These are phyloP conservation scores for Taphrina deformans DNA, from an alignment of 1,139 yeast species.

Conservation along the genomic window DNA sequence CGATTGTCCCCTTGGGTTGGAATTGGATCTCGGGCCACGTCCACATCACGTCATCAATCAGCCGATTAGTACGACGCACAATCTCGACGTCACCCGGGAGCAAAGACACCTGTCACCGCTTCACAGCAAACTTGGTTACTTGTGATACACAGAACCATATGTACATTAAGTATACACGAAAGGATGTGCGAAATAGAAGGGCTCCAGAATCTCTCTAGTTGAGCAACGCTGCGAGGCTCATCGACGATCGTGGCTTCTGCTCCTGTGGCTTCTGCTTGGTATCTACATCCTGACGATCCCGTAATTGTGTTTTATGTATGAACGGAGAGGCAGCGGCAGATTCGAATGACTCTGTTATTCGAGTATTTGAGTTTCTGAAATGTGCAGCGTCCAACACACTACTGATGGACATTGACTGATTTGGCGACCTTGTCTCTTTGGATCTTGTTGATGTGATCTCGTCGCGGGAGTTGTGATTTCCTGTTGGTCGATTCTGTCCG, in stretches of 20 bases:
- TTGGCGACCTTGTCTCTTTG: background rate
- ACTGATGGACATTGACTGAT: background rate
- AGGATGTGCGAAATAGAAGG: no score
- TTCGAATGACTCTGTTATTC: conserved; percentile 7
- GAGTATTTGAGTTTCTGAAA: background rate
- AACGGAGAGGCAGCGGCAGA: conserved; percentile 4
- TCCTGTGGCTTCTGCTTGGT: background rate
- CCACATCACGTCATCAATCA: conserved; percentile 6
- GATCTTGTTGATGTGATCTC: background rate
- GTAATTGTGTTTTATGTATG: background rate
- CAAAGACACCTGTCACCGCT: no score
- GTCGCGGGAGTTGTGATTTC: background rate
- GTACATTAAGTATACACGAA: no score
- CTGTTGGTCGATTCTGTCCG: background rate
- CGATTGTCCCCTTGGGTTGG: background rate
- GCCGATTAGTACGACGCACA: background rate
- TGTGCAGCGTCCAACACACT: background rate
- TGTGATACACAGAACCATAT: no score
- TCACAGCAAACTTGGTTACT: no score
- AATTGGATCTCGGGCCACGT: background rate
- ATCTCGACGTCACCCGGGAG: conserved; percentile 16
- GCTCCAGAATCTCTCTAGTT: no score
- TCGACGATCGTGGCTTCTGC: conserved; percentile 4
- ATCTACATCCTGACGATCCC: background rate
- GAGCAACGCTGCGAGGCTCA: conserved; percentile 13